Conservation (phyloP, 345 rosid species). For the Eucalyptus decipiens region DNA sequence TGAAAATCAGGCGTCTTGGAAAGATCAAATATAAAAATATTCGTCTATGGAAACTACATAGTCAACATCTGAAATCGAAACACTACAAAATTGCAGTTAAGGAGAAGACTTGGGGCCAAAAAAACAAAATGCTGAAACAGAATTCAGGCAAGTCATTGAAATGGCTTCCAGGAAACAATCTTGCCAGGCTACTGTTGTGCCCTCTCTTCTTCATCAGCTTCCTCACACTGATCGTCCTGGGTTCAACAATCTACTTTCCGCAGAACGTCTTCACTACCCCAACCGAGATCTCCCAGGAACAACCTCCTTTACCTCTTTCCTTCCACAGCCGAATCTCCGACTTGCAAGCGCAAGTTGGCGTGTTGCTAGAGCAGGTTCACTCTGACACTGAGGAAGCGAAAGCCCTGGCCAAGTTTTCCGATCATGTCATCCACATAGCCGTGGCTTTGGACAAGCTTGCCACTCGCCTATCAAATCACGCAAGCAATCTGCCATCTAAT, state of each 20-base stretch:
- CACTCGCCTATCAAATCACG: background rate
- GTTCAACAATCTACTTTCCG: constrained; percentile 11
- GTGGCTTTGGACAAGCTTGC: constrained; percentile 35
- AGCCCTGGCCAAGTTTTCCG: constrained; percentile 14
- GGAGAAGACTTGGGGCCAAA: background rate
- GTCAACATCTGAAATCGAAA: background rate
- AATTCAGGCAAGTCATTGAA: constrained; percentile 5
- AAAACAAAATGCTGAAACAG: constrained; percentile 17
- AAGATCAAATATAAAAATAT: constrained; percentile 1
- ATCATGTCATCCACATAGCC: constrained; percentile 33
- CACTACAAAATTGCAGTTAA: background rate
- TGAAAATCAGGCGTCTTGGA: background rate
- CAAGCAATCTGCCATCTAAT: background rate
- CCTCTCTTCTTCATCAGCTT: constrained; percentile 12
- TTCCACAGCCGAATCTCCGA: constrained; percentile 15
- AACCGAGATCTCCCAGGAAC: background rate
- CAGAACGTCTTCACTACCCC: background rate
- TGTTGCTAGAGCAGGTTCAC: constrained; percentile 28
- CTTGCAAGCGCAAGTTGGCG: constrained; percentile 24
- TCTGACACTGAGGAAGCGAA: constrained; percentile 2
- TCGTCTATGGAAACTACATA: background rate
- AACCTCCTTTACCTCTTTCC: constrained; percentile 3
- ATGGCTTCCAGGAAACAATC: constrained; percentile 5
- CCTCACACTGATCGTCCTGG: constrained; percentile 4
- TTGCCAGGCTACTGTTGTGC: background rate